Evolutionary conservation across 805 yeast species (phyloP), one percentile per base, ranked within the genome.

Genomic region (Torulaspora delbrueckii): DNA sequence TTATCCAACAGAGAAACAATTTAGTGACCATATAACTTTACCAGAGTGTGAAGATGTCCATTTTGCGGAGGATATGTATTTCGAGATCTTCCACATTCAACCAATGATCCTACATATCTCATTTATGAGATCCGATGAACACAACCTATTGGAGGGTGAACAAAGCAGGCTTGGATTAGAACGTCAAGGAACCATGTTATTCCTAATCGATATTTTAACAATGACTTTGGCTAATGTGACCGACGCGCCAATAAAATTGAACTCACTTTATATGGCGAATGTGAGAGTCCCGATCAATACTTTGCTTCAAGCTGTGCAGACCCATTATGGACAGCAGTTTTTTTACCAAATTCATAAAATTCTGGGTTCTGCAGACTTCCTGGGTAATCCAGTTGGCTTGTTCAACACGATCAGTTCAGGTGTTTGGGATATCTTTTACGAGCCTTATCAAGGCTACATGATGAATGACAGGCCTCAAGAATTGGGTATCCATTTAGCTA

Each of bases 191-290:
- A 72, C 93, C 0, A 62, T 90, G 40, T 77, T 83, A 76, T 84
- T 86, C 63, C 79, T 88, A 51, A 73, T 87, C 54, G 88, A 93
- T 62, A 81, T 91, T 31, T 70, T 93, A 48, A 89, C 97, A 0
- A 90, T 91, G 97, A 96, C 99, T 0, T 79, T 93, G 51, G 99
- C 98, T 22, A 93, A 91, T 63, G 86, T 95, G 49, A 91, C 91
- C 61, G 97, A 93, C 65, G 99, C 99, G 0, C 98, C 98, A 1
- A 86, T 93, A 36, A 78, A 84, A 58, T 70, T 93, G 62, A 88
- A 91, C 58, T 89, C 98, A 0, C 72, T 95, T 54, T 75, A 88
- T 48, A 76, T 91, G 61, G 97, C 89, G 56, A 93, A 93, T 61
- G 81, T 90, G 9, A 76, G 96, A 48, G 95, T 90, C 1, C 95